These are phyloP conservation scores for Takakia lepidozioides DNA, from an alignment of 225 moss, liverwort and hornwort species.

Conservation along the genomic window DNA sequence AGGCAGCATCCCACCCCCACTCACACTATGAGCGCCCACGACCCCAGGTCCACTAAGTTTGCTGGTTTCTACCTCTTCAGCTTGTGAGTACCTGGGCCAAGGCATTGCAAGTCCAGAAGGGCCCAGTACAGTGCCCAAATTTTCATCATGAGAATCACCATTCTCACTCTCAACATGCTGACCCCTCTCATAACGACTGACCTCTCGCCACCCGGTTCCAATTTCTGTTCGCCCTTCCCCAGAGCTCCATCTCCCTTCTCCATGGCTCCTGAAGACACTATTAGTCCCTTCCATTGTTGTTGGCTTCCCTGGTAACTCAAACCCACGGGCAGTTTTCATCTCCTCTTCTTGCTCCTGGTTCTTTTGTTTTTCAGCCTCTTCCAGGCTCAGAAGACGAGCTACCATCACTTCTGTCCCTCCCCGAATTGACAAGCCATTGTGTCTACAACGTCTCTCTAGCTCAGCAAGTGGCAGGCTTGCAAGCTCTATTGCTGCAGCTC, in stretches of 20 bases:
- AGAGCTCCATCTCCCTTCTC: constrained; percentile 51
- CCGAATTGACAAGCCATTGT: constrained; percentile 89
- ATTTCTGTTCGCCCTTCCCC: constrained; percentile 78
- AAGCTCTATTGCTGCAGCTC: constrained; percentile 97
- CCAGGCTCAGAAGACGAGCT: constrained; percentile 85
- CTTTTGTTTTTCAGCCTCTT: constrained; percentile 98
- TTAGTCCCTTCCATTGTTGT: constrained; percentile 48
- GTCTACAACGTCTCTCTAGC: constrained; percentile 92
- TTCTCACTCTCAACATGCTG: constrained; percentile 45
- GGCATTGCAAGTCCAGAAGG: constrained; percentile 23
- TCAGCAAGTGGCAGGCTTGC: constrained; percentile 83
- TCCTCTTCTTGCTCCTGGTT: constrained; percentile 93
- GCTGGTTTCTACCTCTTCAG: constrained; percentile 41
- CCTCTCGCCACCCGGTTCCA: constrained; percentile 91
- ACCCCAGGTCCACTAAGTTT: constrained; percentile 18
- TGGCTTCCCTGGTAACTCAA: constrained; percentile 19
- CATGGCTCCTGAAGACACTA: constrained; percentile 34
- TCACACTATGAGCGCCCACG: constrained; percentile 3
- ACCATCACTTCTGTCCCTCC: constrained; percentile 96
- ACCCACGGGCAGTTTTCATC: constrained; percentile 51
- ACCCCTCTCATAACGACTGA: constrained; percentile 63
- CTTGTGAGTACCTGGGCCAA: constrained; percentile 54
- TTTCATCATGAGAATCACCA: constrained; percentile 40
- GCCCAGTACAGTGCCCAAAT: constrained; percentile 21
- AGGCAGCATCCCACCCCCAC: constrained; percentile 31